Evolutionary conservation across 2,329 filamentous ascomycete species (phyloP).

Genomic region (Hymenoscyphus occultus): DNA sequence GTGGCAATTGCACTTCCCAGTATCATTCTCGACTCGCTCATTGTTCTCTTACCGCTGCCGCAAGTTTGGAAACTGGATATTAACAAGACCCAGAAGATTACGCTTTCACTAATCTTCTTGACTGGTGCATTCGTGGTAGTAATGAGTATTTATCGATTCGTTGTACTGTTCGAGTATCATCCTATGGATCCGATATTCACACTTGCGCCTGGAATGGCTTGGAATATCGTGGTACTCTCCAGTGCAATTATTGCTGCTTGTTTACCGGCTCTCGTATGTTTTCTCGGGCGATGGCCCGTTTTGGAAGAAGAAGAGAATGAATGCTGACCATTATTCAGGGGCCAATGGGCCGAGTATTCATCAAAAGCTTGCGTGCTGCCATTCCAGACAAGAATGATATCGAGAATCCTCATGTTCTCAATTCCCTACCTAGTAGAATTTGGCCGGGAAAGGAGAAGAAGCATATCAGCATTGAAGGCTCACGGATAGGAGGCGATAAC

Average conservation of each 20-base stretch:
- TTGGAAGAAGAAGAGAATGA: neutral
- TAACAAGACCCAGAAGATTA: neutral
- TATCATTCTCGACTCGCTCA: neutral
- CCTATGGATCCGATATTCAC: neutral
- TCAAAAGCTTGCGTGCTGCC: neutral
- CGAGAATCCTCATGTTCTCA: neutral
- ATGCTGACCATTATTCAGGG: neutral
- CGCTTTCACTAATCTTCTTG: neutral
- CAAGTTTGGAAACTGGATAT: slow-evolving; percentile 1
- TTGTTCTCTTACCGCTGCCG: neutral
- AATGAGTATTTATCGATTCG: neutral
- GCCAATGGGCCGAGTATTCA: neutral
- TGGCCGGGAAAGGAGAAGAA: neutral
- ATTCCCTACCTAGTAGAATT: neutral
- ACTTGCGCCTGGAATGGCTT: neutral
- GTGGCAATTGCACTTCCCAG: neutral
- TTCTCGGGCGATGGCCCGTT: neutral
- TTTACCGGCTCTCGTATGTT: neutral
- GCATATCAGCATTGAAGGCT: neutral
- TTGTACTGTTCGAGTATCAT: neutral
- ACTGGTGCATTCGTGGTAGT: neutral
- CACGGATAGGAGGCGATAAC: neutral
- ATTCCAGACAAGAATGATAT: neutral
- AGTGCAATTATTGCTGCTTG: neutral
- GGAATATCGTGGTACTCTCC: neutral